phyloP scores from a whole-genome alignment of 169 alveolate species.

The Theileria parva region DNA sequence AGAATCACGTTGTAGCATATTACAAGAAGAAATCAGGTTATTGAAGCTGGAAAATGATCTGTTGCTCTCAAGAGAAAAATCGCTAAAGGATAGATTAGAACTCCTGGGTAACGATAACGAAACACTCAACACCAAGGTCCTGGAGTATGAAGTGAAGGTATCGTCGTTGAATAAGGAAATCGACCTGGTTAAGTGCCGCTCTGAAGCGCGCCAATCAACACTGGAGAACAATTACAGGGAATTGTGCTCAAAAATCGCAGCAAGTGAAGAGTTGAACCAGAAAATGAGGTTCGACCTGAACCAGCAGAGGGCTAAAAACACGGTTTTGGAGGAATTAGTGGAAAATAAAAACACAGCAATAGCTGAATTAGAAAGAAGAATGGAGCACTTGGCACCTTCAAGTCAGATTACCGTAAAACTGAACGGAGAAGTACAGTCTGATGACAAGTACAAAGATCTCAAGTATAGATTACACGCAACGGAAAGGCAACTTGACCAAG shows the following conservation, averaged over 20 bases:
- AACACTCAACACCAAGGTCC: constrained; percentile 15
- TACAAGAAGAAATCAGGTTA: constrained; percentile 29
- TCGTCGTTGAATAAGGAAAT: constrained; percentile 28
- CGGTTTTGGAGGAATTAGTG: constrained; percentile 48
- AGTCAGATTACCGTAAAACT: background rate
- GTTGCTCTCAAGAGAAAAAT: constrained; percentile 34
- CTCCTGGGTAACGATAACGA: constrained; percentile 13
- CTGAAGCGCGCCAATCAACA: constrained; percentile 35
- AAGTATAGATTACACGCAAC: constrained; percentile 10
- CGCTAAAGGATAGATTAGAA: constrained; percentile 21
- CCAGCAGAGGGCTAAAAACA: constrained; percentile 28
- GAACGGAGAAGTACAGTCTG: background rate
- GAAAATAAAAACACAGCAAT: constrained; percentile 12
- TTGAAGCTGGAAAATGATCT: constrained; percentile 14
- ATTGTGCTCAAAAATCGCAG: constrained; percentile 48
- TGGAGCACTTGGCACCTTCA: background rate
- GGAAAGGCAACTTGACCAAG: constrained; percentile 3
- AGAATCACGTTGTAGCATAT: constrained; percentile 20
- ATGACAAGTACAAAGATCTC: background rate
- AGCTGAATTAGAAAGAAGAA: constrained; percentile 21
- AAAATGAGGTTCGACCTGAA: constrained; percentile 29
- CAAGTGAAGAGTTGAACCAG: constrained; percentile 30
- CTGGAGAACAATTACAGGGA: constrained; percentile 38
- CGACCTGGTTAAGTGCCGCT: constrained; percentile 4
- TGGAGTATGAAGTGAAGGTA: constrained; percentile 28